These are phyloP conservation scores for Isatis lusitanica DNA, from an alignment of 441 rosid species.

Conservation along the genomic window DNA sequence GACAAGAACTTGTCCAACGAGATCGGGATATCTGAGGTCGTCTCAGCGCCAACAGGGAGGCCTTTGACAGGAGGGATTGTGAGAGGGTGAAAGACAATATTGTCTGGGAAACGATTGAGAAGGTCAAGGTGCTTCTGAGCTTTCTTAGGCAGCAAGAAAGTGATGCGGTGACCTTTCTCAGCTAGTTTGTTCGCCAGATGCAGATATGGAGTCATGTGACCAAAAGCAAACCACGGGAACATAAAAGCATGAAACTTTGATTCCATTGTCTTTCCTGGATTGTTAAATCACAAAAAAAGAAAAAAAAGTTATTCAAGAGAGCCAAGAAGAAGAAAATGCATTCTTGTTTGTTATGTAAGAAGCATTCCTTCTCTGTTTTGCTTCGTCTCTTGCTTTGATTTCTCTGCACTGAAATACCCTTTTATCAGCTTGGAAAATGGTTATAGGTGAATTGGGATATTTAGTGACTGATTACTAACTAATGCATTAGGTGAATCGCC, in stretches of 20 bases:
- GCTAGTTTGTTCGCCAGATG: constrained; percentile 46
- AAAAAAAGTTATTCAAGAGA: too few species aligned
- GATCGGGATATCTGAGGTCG: constrained; percentile 60
- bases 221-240: constrained; percentile 43
- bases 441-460: too few species aligned
- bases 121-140: constrained; percentile 39
- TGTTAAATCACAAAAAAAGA: too few species aligned
- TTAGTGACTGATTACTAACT: too few species aligned
- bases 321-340: too few species aligned
- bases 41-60: constrained; percentile 63
- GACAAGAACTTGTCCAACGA: constrained; percentile 36
- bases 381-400: too few species aligned
- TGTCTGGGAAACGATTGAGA: constrained; percentile 46
- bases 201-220: constrained; percentile 44
- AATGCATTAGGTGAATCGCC: too few species aligned
- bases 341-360: too few species aligned
- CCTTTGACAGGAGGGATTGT: constrained; percentile 53
- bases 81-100: constrained; percentile 45
- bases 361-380: too few species aligned
- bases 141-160: constrained; percentile 55
- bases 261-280: too few species aligned
- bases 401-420: too few species aligned
- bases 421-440: too few species aligned
- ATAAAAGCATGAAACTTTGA: constrained; percentile 36
- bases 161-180: constrained; percentile 39